Evolutionary conservation across 176 grass and related monocot genomes (phyloP).

Genomic region (Oryza meridionalis): DNA sequence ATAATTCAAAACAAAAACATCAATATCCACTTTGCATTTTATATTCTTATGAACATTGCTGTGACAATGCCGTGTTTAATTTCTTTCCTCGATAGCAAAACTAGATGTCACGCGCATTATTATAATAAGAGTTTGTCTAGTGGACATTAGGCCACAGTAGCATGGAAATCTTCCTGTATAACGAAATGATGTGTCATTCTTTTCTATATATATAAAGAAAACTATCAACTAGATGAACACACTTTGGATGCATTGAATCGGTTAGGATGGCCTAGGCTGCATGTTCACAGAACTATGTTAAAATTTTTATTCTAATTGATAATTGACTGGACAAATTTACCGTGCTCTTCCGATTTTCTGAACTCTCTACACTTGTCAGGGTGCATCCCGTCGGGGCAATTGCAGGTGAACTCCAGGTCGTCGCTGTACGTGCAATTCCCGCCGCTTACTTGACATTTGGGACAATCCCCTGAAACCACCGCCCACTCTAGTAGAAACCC

Average conservation of each 20-base stretch:
- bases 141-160: no score
- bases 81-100: background rate
- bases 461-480: background rate
- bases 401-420: background rate
- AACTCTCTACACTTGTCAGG: constrained; percentile 35
- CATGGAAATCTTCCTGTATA: no score
- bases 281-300: no score
- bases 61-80: background rate
- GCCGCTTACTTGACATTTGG: constrained; percentile 28
- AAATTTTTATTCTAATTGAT: no score
- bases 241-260: no score
- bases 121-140: no score
- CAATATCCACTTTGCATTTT: background rate
- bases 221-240: no score
- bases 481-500: constrained; percentile 44
- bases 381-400: background rate
- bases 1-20: no score
- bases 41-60: background rate
- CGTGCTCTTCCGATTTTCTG: background rate
- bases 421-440: constrained; percentile 12
- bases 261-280: no score
- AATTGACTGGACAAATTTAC: no score
- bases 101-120: background rate
- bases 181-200: no score
- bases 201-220: no score